Conservation (phyloP, 106 monocot species). For the Phalaenopsis aphrodite region DNA sequence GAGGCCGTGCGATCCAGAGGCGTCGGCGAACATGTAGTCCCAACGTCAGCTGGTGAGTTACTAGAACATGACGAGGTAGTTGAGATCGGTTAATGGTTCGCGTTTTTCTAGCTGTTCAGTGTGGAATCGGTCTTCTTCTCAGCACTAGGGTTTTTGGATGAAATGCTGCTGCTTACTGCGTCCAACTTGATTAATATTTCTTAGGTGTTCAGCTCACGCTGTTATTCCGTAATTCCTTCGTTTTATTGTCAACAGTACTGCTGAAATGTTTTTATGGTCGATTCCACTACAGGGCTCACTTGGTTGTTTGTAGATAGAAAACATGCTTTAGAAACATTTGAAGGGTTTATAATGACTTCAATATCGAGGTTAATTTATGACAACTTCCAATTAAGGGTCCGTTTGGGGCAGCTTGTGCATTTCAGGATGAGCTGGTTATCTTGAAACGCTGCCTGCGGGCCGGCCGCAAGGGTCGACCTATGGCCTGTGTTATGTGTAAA, state of each 20-base stretch:
- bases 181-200: neutral
- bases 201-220: neutral
- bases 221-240: neutral
- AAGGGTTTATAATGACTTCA: neutral
- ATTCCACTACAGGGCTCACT: neutral
- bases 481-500: too few species aligned
- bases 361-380: neutral
- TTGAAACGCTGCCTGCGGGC: too few species aligned
- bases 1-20: conserved; percentile 66
- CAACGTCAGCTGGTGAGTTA: conserved; percentile 69
- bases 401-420: too few species aligned
- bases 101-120: neutral
- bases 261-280: neutral
- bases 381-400: neutral
- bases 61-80: neutral
- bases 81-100: neutral
- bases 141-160: neutral
- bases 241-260: neutral
- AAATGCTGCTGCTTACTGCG: neutral
- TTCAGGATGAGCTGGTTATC: too few species aligned
- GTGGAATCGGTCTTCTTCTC: neutral
- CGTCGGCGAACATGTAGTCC: conserved; percentile 60
- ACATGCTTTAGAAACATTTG: neutral
- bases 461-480: too few species aligned
- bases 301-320: neutral